These are phyloP conservation scores for Ceratobasidium sp. DNA, from an alignment of 1,284 basidiomycete species.

Conservation along the genomic window DNA sequence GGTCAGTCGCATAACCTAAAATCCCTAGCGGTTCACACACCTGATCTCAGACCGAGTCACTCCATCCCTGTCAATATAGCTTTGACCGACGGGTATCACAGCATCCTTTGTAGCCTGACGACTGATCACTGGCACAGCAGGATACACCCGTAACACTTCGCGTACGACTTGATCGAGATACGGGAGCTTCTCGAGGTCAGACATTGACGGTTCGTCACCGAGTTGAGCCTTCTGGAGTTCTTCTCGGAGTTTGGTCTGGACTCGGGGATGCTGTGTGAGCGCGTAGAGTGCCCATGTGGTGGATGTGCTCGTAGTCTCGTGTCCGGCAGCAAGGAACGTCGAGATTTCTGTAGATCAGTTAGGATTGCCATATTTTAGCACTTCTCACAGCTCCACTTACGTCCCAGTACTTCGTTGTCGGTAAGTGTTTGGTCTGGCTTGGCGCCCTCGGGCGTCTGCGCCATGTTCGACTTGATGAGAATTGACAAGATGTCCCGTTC, in stretches of 20 bases:
- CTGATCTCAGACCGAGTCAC: conserved; percentile 32
- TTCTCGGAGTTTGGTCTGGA: conserved; percentile 54
- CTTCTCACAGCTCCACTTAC: conserved; percentile 51
- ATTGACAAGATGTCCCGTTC: conserved; percentile 45
- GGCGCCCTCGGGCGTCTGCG: conserved; percentile 46
- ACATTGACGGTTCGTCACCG: conserved; percentile 41
- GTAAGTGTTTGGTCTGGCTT: conserved; percentile 51
- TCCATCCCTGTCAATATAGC: conserved; percentile 38
- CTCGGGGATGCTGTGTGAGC: conserved; percentile 51
- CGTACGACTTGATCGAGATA: conserved; percentile 41
- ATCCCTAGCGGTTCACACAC: conserved; percentile 6
- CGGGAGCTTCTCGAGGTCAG: conserved; percentile 38
- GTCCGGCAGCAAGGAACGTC: conserved; percentile 47
- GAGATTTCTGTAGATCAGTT: conserved; percentile 36
- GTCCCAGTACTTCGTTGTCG: conserved; percentile 57
- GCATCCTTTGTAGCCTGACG: conserved; percentile 38
- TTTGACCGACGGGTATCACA: conserved; percentile 37
- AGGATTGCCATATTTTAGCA: no score
- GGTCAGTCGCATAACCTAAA: not conserved
- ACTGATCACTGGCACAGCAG: conserved; percentile 14
- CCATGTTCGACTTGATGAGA: conserved; percentile 52
- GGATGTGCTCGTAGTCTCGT: conserved; percentile 52
- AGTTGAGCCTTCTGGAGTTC: conserved; percentile 50
- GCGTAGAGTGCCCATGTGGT: conserved; percentile 56
- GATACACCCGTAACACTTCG: conserved; percentile 36